Percentiles rank a stretch among this genome's conserved stretches.
Evolutionary conservation across 2,329 filamentous ascomycete species (phyloP).

Genomic region (Leptographium wingfieldii): DNA sequence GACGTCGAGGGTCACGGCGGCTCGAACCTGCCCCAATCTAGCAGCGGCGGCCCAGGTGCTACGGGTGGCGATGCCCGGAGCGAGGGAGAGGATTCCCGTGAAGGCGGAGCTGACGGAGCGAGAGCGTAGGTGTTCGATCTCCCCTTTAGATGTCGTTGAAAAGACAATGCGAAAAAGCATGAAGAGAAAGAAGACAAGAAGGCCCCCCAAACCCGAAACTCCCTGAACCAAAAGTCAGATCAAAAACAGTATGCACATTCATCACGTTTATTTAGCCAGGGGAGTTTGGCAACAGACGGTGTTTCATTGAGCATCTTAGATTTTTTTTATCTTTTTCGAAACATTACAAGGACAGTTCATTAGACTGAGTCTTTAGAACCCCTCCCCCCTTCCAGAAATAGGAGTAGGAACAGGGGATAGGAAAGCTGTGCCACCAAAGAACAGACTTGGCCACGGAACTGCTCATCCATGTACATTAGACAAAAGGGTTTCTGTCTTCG

Average conservation of each 20-base stretch:
- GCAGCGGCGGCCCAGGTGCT: constrained; percentile 73
- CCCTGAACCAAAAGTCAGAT: background rate
- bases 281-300: background rate
- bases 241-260: constrained; percentile 4
- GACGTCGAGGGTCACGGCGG: constrained; percentile 57
- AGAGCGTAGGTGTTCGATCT: constrained; percentile 83
- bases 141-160: constrained; percentile 11
- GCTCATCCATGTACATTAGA: background rate
- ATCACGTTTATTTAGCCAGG: background rate
- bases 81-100: constrained; percentile 77
- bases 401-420: background rate
- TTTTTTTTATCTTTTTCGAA: background rate
- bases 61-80: constrained; percentile 86
- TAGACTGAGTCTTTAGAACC: no score
- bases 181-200: background rate
- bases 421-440: background rate
- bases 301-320: background rate
- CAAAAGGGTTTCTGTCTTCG: background rate
- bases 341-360: background rate
- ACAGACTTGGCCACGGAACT: background rate
- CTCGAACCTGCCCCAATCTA: constrained; percentile 47
- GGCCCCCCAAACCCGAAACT: background rate
- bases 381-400: background rate
- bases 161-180: background rate
- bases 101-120: constrained; percentile 91